Evolutionary conservation across 805 yeast genomes (phyloP).

Genomic region (Cyberlindnera xishuangbannaensis): DNA sequence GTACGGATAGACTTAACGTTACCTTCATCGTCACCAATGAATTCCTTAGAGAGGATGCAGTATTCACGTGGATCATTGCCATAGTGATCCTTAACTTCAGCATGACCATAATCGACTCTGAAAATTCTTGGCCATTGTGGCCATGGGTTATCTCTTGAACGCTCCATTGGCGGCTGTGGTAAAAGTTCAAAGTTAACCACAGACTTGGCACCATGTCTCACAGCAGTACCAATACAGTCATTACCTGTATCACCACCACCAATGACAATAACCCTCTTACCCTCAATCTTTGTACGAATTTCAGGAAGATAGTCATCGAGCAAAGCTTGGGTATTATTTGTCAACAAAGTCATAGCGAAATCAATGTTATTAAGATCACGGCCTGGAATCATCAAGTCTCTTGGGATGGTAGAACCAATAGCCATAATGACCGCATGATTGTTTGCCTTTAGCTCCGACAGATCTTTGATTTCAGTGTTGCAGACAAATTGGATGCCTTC

Average conservation of each 20-base stretch:
- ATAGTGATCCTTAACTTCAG: constrained; percentile 90
- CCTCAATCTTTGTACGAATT: constrained; percentile 64
- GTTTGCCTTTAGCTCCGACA: constrained; percentile 56
- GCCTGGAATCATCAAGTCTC: constrained; percentile 92
- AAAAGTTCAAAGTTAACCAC: constrained; percentile 90
- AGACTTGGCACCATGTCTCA: constrained; percentile 94
- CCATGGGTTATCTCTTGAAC: constrained; percentile 98
- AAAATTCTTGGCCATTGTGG: constrained; percentile 99
- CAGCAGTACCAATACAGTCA: constrained; percentile 96
- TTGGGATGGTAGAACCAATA: constrained; percentile 93
- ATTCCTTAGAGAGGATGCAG: constrained; percentile 91
- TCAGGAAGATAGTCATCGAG: constrained; percentile 75
- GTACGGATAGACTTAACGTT: constrained; percentile 94
- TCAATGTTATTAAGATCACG: constrained; percentile 85
- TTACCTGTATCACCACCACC: constrained; percentile 99
- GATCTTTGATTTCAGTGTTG: constrained; percentile 77
- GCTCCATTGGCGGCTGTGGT: constrained; percentile 82
- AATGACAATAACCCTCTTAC: constrained; percentile 90
- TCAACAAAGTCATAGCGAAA: constrained; percentile 90
- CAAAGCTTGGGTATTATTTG: constrained; percentile 84
- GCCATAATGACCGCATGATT: constrained; percentile 87
- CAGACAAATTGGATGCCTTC: constrained; percentile 83
- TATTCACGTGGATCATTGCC: constrained; percentile 98
- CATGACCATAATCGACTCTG: constrained; percentile 96
- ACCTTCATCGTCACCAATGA: constrained; percentile 91